Evolutionary conservation across 106 monocot species (phyloP).

Genomic region (Vanilla planifolia): DNA sequence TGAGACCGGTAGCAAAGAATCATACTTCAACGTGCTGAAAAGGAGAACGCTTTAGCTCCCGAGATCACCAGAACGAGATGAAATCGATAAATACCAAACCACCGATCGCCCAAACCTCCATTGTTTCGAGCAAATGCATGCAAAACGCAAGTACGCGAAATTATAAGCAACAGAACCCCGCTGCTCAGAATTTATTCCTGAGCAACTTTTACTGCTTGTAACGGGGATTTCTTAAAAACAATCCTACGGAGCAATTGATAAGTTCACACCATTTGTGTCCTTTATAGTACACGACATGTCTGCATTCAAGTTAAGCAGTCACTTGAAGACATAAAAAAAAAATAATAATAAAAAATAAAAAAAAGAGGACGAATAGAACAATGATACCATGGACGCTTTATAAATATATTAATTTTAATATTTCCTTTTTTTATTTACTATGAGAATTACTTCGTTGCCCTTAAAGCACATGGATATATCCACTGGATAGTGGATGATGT

Average conservation of each 20-base stretch:
- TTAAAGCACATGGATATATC: background rate
- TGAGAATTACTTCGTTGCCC: background rate
- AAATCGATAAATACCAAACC: background rate
- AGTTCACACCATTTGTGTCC: background rate
- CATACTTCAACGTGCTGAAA: background rate
- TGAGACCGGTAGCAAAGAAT: background rate
- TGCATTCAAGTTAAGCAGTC: too few relatives aligned
- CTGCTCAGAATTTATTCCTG: background rate
- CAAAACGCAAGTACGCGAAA: background rate
- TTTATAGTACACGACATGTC: too few relatives aligned
- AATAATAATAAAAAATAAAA: too few relatives aligned
- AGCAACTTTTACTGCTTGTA: background rate
- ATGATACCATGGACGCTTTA: too few relatives aligned
- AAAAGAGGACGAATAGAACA: too few relatives aligned
- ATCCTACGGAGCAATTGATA: too few relatives aligned
- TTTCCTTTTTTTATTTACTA: background rate
- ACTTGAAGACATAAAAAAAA: too few relatives aligned
- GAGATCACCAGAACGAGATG: background rate
- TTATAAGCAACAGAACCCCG: background rate
- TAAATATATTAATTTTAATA: slow-evolving; percentile 1
- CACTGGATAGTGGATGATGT: slow-evolving; percentile 4
- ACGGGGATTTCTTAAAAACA: background rate
- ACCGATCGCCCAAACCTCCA: background rate
- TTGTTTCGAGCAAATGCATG: background rate
- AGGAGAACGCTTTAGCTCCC: background rate